phyloP scores from a whole-genome alignment of 2,329 filamentous ascomycete genomes.

The Aspergillus sp. region DNA sequence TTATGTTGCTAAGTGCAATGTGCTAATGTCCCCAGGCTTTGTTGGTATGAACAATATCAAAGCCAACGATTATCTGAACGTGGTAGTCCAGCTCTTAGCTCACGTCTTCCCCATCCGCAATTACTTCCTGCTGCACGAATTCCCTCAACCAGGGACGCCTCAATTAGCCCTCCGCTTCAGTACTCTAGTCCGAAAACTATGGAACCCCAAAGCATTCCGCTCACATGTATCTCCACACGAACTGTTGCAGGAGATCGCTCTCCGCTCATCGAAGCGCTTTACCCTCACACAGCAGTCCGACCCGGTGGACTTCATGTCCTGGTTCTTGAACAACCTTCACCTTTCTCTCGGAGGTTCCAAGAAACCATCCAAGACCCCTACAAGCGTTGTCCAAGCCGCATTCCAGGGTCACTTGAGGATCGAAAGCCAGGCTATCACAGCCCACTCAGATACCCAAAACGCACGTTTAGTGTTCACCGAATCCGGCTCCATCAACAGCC shows the following conservation, averaged over 20 bases:
- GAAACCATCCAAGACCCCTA: conserved; percentile 67
- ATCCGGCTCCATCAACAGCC: conserved; percentile 75
- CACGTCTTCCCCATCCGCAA: conserved; percentile 89
- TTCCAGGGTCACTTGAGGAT: conserved; percentile 93
- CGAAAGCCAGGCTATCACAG: conserved; percentile 90
- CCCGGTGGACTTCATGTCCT: conserved; percentile 92
- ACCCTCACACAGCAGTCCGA: conserved; percentile 88
- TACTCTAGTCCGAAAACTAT: conserved; percentile 91
- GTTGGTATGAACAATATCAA: conserved; percentile 99
- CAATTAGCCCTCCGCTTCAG: conserved; percentile 87
- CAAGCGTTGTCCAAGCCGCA: conserved; percentile 82
- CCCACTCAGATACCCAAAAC: conserved; percentile 75
- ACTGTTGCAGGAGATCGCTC: conserved; percentile 87
- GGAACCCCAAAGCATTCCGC: conserved; percentile 96
- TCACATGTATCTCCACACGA: conserved; percentile 96
- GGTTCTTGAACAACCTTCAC: conserved; percentile 97
- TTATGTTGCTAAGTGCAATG: not conserved
- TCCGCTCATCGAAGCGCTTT: conserved; percentile 89
- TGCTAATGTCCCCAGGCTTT: conserved; percentile 57
- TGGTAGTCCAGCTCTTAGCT: conserved; percentile 85
- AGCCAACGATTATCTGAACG: conserved; percentile 97
- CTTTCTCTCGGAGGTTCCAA: conserved; percentile 87
- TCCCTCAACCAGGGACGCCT: conserved; percentile 61
- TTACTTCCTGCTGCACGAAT: conserved; percentile 84
- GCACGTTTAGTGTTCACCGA: conserved; percentile 93